phyloP scores from a whole-genome alignment of 805 yeast genomes.

The Ogataea corticis region DNA sequence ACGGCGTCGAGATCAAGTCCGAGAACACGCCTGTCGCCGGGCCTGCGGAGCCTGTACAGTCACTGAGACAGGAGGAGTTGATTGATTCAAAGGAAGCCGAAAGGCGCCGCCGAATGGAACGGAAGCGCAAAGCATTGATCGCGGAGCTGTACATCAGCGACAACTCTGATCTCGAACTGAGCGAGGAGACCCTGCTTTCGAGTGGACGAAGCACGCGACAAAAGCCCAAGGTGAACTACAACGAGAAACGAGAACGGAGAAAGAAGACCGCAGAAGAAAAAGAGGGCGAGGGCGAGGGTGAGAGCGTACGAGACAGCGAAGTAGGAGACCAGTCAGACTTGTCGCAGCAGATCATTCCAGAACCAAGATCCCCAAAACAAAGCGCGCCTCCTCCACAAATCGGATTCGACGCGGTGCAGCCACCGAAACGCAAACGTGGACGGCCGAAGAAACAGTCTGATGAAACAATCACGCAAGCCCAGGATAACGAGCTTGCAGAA shows the following conservation, averaged over 20 bases:
- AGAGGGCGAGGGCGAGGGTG: slow-evolving; percentile 2
- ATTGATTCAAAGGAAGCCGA: not conserved
- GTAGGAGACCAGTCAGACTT: not conserved
- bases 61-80: no score
- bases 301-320: no score
- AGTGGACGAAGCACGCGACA: slow-evolving; percentile 20
- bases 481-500: not conserved
- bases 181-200: slow-evolving; percentile 17
- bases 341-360: no score
- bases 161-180: slow-evolving; percentile 23
- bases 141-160: slow-evolving; percentile 28
- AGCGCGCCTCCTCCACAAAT: not conserved
- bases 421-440: not conserved
- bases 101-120: slow-evolving; percentile 4
- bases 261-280: slow-evolving; percentile 5
- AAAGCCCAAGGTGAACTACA: slow-evolving; percentile 26
- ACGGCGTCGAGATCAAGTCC: not conserved
- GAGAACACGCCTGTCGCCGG: slow-evolving; percentile 1
- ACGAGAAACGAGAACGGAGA: slow-evolving; percentile 23
- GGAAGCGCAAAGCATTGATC: slow-evolving; percentile 19
- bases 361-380: no score
- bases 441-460: not conserved
- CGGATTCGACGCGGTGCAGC: not conserved
- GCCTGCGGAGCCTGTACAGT: not conserved
- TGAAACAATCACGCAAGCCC: slow-evolving; percentile 1